Conservation (phyloP, 2,329 filamentous ascomycete species). For the Sporothrix protearum region DNA sequence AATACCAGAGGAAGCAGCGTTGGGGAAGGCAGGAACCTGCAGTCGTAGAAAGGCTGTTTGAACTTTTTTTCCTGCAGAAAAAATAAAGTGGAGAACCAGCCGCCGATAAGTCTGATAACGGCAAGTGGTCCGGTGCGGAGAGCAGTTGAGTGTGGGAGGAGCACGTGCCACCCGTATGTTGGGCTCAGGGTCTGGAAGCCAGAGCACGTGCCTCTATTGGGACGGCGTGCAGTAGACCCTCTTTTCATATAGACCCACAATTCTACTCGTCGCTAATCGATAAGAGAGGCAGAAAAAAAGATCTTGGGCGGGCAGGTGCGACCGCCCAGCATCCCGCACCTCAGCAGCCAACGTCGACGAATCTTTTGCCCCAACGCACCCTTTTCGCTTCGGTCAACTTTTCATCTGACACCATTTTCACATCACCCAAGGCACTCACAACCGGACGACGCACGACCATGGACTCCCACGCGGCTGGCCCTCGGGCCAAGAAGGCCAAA, state of each 20-base stretch:
- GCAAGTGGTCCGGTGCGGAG: background rate
- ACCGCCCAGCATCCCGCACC: background rate
- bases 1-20: background rate
- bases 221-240: background rate
- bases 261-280: background rate
- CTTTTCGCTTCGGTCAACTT: too few species aligned
- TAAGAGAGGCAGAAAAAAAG: constrained; percentile 9
- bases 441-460: background rate
- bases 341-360: too few species aligned
- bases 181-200: too few species aligned
- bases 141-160: background rate
- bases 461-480: constrained; percentile 34
- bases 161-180: background rate
- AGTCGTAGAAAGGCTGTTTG: background rate
- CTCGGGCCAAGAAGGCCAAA: constrained; percentile 46
- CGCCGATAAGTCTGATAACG: background rate
- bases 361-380: too few species aligned
- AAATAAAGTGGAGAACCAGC: constrained; percentile 1
- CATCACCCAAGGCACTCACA: background rate
- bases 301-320: constrained; percentile 11
- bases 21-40: background rate
- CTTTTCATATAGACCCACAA: background rate
- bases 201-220: background rate
- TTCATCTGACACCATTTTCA: background rate
- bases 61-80: constrained; percentile 18